Evolutionary conservation across 495 filamentous ascomycete genomes (phyloP), one percentile per base, ranked within the genome.

Genomic region (Tuber microsphaerosporum): DNA sequence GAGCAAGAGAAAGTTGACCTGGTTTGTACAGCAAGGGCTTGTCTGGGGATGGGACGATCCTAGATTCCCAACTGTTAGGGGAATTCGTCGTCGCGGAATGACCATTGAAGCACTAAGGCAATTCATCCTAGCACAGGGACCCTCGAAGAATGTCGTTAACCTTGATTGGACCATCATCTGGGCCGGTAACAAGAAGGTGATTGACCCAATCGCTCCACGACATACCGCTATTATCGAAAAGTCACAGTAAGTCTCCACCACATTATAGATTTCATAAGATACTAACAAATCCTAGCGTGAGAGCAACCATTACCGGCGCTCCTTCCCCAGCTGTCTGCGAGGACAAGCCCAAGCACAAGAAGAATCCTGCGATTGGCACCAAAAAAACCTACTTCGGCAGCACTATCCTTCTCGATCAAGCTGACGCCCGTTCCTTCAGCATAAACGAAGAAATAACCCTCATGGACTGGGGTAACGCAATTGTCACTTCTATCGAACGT

Each of bases 21-120:
- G 94, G 86, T 88, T 97, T 56, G 95, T 99, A 61, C 92, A 97
- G 70, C 85, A 88, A 72, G 94, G 93, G 61, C 86, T 88, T 72
- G 95, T 98, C 77, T 92, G 91, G 89, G 94, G 94, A 77, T 97
- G 94, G 94, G 93, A 97, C 77, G 93, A 97, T 80, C 94, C 94
- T 34, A 89, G 94, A n/a, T 94, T 97, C 89, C 94, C 94, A 3
- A 97, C 94, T 1, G 92, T 97, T 74, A 91, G 94, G 22, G 94
- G 94, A 82, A 93, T 97, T 44, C 87, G 92, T 31, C 87, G 94
- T 48, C 89, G 93, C n/a, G 94, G 94, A 70, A 94, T 97, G 92
- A 97, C 93, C 45, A 91, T 97, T 68, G 88, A 91, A 70, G 94
- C 93, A 14, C 88, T 97, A 31, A 90, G 92, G 19, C 93, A 95